A percentile compares a stretch with the other conserved stretches of the same genome.
These are phyloP conservation scores for Oehlia diaphana DNA, from an alignment of 192 early-diverging fungal species.

Conservation along the genomic window DNA sequence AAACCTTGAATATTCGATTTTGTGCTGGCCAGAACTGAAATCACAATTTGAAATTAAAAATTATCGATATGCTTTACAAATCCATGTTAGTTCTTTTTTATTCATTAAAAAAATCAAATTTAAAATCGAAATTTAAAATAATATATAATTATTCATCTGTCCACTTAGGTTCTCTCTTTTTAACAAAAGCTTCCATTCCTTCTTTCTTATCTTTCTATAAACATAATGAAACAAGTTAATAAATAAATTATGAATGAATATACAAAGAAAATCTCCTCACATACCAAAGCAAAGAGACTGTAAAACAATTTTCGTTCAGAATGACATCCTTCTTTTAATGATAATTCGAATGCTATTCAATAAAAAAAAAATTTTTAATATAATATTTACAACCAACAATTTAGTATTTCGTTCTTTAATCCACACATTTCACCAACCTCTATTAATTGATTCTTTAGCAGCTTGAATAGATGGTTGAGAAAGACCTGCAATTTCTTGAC, in stretches of 20 bases:
- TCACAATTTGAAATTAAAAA: too few species aligned
- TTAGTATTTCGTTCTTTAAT: not conserved
- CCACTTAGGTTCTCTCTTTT: slow-evolving; percentile 90
- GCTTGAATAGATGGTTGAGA: slow-evolving; percentile 87
- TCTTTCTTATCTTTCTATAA: slow-evolving; percentile 87
- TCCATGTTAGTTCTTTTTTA: too few species aligned
- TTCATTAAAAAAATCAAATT: not conserved
- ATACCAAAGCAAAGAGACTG: slow-evolving; percentile 79
- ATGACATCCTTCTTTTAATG: slow-evolving; percentile 78
- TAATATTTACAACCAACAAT: not conserved
- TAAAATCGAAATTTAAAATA: not conserved
- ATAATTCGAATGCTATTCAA: slow-evolving; percentile 79
- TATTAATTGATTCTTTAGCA: slow-evolving; percentile 96
- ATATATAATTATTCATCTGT: slow-evolving; percentile 66
- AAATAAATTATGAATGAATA: not conserved
- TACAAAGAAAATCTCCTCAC: slow-evolving; percentile 29
- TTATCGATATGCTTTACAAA: too few species aligned
- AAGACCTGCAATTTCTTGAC: slow-evolving; percentile 81
- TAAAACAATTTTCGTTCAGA: slow-evolving; percentile 97
- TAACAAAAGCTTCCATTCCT: slow-evolving; percentile 92
- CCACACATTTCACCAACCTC: slow-evolving; percentile 47
- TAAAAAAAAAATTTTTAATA: not conserved
- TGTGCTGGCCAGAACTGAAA: too few species aligned
- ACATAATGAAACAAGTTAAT: not conserved
- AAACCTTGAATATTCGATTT: too few species aligned